Base-by-base conservation (phyloP, 257 asterid species). In the Vinca minor region DNA sequence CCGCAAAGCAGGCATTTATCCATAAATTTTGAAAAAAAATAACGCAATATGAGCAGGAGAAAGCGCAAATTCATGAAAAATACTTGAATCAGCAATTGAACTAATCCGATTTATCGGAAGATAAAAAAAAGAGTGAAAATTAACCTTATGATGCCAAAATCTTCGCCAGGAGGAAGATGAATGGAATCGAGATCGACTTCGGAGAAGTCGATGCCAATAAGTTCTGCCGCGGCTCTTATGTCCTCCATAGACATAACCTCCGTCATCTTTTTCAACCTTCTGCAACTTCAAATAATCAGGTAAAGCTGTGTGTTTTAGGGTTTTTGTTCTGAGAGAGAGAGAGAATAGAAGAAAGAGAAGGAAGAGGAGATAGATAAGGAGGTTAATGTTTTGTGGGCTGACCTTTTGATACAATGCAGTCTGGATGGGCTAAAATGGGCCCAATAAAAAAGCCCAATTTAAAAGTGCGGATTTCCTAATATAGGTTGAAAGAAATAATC, bases 181-280 rank as follows among this genome's bases (percentile, higher is more conserved):
- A 89, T 79, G 15, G 95, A 74, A 21, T 84, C 90, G 31, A 87
- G 81, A 81, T 89, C 88, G 64, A 93, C 50, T 57, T 79, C 34
- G 10, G 84, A 62, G 8, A 84, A 76, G 65, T 89, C 89, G 23
- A 93, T 60, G 64, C 77, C 71, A 49, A 89, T 86, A 54, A 81
- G 77, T 0, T 44, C 79, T 3, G 89, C 95, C 10, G 76, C 69
- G 71, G 86, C 84, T 8, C 69, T 82, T 62, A 93, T 77, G 3
- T 80, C 95, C 36, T 85, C 95, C 91, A 83, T 83, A 17, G 90
- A 76, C 73, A 84, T 77, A 13, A 73, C 87, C 21, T 77, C 95
- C 72, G 75, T 85, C 98, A 92, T 91, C n/a, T n/a, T n/a, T 71
- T 26, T 60, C 70, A 35, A 21, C 20, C 20, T 26, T 29, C 60